Conservation (phyloP, 2,329 filamentous ascomycete genomes). For the Fusarium dimerum region DNA sequence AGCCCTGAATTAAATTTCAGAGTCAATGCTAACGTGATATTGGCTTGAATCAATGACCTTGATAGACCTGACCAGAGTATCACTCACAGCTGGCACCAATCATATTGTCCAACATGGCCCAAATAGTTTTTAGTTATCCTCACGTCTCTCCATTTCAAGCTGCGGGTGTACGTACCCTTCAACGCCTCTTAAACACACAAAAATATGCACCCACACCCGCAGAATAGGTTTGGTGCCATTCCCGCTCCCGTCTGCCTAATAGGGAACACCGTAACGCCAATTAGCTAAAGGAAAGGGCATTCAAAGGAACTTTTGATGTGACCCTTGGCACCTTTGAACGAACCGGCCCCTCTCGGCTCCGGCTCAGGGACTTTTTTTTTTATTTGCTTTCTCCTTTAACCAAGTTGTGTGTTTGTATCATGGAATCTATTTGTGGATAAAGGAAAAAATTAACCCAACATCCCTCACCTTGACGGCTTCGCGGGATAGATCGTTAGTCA, state of each 20-base stretch:
- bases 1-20: too few relatives aligned
- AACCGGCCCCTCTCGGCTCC: constrained; percentile 21
- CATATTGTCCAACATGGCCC: not conserved
- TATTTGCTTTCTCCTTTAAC: not conserved
- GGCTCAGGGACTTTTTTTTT: constrained; percentile 10
- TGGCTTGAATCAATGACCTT: too few relatives aligned
- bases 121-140: not conserved
- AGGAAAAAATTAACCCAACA: too few relatives aligned
- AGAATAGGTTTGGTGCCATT: not conserved
- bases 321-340: constrained; percentile 31
- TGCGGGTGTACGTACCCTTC: not conserved
- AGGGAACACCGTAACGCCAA: not conserved
- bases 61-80: too few relatives aligned
- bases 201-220: too few relatives aligned
- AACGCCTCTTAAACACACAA: too few relatives aligned
- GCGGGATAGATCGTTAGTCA: too few relatives aligned
- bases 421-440: not conserved
- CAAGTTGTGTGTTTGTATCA: not conserved
- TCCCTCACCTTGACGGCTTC: too few relatives aligned
- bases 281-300: not conserved
- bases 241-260: not conserved
- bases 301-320: constrained; percentile 30
- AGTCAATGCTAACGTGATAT: too few relatives aligned
- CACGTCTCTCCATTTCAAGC: too few relatives aligned
- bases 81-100: not conserved